phyloP scores from a whole-genome alignment of 768 basidiomycete species.

The Kwoniella pini region DNA sequence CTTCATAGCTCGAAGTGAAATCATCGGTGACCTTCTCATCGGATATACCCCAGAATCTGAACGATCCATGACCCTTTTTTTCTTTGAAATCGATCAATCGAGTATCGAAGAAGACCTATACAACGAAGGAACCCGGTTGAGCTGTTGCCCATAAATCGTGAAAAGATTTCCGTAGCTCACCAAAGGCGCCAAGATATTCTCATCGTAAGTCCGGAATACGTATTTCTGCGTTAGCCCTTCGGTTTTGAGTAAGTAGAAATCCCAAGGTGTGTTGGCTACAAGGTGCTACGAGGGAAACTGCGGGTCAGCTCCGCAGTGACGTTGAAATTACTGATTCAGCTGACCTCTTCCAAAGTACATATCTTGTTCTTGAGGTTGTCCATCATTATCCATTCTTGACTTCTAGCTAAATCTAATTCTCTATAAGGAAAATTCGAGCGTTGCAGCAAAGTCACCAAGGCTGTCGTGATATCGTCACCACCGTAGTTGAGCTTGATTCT shows the following conservation, averaged over 20 bases:
- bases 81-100: slow-evolving; percentile 85
- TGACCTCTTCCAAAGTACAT: slow-evolving; percentile 84
- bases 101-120: slow-evolving; percentile 72
- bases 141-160: no score
- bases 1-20: slow-evolving; percentile 57
- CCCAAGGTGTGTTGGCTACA: slow-evolving; percentile 84
- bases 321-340: slow-evolving; percentile 27
- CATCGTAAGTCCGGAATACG: slow-evolving; percentile 86
- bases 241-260: slow-evolving; percentile 80
- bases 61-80: slow-evolving; percentile 59
- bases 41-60: slow-evolving; percentile 22
- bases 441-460: slow-evolving; percentile 74
- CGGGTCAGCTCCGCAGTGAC: slow-evolving; percentile 49
- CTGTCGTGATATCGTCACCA: slow-evolving; percentile 92
- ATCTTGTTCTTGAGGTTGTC: slow-evolving; percentile 84
- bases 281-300: slow-evolving; percentile 60
- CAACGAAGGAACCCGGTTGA: no score
- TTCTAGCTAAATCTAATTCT: slow-evolving; percentile 71
- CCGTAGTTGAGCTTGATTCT: slow-evolving; percentile 73
- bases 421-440: slow-evolving; percentile 85
- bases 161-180: slow-evolving; percentile 57
- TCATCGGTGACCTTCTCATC: slow-evolving; percentile 31
- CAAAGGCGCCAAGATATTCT: slow-evolving; percentile 91
- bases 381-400: slow-evolving; percentile 87
- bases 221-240: slow-evolving; percentile 80